Evolutionary conservation across 2,329 filamentous ascomycete genomes (phyloP), one percentile per base, ranked within the genome.

Genomic region (Alternaria incomplexa): DNA sequence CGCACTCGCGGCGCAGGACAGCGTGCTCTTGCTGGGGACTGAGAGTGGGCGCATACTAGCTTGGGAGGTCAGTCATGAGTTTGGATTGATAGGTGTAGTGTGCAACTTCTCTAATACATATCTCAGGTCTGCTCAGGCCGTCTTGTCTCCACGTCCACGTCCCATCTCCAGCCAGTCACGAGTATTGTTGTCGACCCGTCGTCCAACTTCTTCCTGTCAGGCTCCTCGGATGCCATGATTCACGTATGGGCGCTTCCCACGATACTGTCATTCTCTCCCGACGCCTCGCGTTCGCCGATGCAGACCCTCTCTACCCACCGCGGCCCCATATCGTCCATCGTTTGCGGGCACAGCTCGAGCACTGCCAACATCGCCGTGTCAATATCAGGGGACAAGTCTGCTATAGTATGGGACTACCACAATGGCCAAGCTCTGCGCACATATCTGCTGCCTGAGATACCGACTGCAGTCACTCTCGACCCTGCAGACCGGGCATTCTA

Each of bases 351-450:
- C 73, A 90, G 91, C 75, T 83, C 86, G 63, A 90, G 88, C 76
- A 88, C 89, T 72, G 91, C 91, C 62, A 95, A 92, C 78, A 89
- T 98, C 64, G 94, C 91, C 62, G 86, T 97, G 20, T 96, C 95
- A 4, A 88, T 90, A 7, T 93, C 93, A 68, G 89, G 88, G 71
- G 96, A 98, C 81, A 94, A 92, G 80, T 96, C 93, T 8, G 93
- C 93, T 71, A 90, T 97, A 73, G 85, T 97, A 63, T 99, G 96
- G 96, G 94, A 98, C 81, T 96, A 96, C 77, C 88, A 90, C 65
- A 92, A 89, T 1, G 93, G 93, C 43, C 87, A 88, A 63, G 84
- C 91, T 11, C 83, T 98, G 61, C 89, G 94, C 46, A 98, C 93
- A 5, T 89, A 96, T 67, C 85, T 98, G 44, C 88, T 98, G 60